These are phyloP conservation scores for Agaricus subrufescens DNA, from an alignment of 768 basidiomycete genomes.

Conservation along the genomic window DNA sequence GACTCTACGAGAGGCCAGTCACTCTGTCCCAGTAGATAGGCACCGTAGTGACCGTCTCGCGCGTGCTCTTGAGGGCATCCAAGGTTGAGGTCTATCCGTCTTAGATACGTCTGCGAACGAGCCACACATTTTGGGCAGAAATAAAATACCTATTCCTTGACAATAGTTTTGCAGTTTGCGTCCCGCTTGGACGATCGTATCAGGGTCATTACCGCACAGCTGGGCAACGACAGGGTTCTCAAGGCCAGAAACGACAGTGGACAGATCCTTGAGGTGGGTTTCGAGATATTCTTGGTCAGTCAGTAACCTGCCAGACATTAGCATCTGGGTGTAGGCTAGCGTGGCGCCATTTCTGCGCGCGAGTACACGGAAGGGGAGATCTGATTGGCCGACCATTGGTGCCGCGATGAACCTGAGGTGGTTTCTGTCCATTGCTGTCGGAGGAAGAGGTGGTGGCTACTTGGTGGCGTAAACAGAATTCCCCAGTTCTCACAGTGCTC, in stretches of 20 bases:
- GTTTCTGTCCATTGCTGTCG: slow-evolving; percentile 13
- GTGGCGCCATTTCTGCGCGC: slow-evolving; percentile 61
- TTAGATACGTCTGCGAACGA: slow-evolving; percentile 10
- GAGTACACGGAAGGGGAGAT: slow-evolving; percentile 67
- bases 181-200: slow-evolving; percentile 55
- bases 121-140: neutral
- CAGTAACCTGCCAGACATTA: slow-evolving; percentile 54
- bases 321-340: slow-evolving; percentile 75
- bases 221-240: slow-evolving; percentile 62
- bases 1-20: slow-evolving; percentile 67
- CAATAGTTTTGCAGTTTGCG: slow-evolving; percentile 54
- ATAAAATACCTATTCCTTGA: slow-evolving; percentile 60
- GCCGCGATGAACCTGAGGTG: slow-evolving; percentile 49
- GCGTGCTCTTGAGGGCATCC: slow-evolving; percentile 78
- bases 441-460: neutral
- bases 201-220: slow-evolving; percentile 68
- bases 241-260: slow-evolving; percentile 17
- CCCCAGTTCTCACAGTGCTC: slow-evolving; percentile 1
- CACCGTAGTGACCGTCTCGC: slow-evolving; percentile 63
- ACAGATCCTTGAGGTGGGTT: slow-evolving; percentile 56
- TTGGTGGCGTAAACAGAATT: neutral
- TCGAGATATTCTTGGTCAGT: slow-evolving; percentile 63
- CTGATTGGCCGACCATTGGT: slow-evolving; percentile 80
- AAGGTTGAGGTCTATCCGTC: slow-evolving; percentile 62
- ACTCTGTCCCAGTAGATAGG: slow-evolving; percentile 67